A percentile compares a stretch with the other conserved stretches of the same genome.
Evolutionary conservation across 2,329 filamentous ascomycete species (phyloP).

Genomic region (Rugonectria rugulosa): DNA sequence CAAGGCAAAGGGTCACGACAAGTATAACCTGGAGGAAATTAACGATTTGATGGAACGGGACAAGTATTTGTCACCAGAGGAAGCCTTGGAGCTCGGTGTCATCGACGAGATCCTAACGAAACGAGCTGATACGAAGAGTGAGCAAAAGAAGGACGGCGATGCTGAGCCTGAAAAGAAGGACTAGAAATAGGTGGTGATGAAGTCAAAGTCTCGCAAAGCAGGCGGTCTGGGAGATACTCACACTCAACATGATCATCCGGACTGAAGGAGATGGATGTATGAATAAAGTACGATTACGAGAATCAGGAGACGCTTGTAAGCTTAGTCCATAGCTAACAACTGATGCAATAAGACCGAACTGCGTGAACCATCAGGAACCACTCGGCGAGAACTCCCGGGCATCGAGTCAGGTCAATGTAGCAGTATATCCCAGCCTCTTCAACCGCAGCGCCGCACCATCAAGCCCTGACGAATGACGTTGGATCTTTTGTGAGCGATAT

Average conservation of each 20-base stretch:
- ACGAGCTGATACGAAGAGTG: slow-evolving; percentile 57
- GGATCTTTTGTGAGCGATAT: slow-evolving; percentile 23
- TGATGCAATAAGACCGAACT: too few relatives aligned
- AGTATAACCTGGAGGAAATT: slow-evolving; percentile 81
- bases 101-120: slow-evolving; percentile 86
- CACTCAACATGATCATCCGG: too few relatives aligned
- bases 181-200: neutral
- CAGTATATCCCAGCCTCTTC: neutral
- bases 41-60: slow-evolving; percentile 97
- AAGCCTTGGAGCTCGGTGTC: slow-evolving; percentile 89
- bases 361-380: slow-evolving; percentile 2
- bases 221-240: too few relatives aligned
- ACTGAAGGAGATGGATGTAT: too few relatives aligned
- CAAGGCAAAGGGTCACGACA: slow-evolving; percentile 75
- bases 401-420: neutral
- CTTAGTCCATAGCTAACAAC: too few relatives aligned
- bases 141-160: slow-evolving; percentile 35
- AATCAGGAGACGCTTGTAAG: neutral
- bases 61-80: slow-evolving; percentile 88
- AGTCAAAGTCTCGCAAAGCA: neutral
- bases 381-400: slow-evolving; percentile 1
- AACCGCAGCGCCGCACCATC: slow-evolving; percentile 6
- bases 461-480: slow-evolving; percentile 12
- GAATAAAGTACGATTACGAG: neutral
- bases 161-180: slow-evolving; percentile 21